phyloP scores from a whole-genome alignment of 2,329 filamentous ascomycete genomes.

The Ophiostoma populinum region DNA sequence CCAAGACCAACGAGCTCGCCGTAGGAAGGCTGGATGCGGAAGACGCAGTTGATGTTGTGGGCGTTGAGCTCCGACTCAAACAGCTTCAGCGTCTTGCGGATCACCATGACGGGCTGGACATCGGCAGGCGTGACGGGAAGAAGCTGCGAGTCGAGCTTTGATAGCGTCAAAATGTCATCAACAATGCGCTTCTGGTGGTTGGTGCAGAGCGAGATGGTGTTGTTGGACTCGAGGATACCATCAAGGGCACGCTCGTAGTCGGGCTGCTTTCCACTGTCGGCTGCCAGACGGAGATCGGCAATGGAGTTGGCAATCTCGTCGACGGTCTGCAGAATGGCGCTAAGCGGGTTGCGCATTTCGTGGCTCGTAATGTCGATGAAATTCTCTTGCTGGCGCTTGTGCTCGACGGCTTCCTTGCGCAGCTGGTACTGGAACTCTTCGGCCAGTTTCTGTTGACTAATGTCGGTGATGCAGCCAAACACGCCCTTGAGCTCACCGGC shows the following conservation, averaged over 20 bases:
- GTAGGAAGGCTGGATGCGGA: slow-evolving; percentile 52
- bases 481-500: slow-evolving; percentile 53
- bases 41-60: slow-evolving; percentile 54
- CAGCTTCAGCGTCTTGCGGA: slow-evolving; percentile 55
- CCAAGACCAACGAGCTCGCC: slow-evolving; percentile 40
- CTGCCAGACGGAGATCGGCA: slow-evolving; percentile 19
- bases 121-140: slow-evolving; percentile 54
- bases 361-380: slow-evolving; percentile 61
- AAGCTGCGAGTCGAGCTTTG: slow-evolving; percentile 60
- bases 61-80: slow-evolving; percentile 59
- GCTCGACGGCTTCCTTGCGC: slow-evolving; percentile 63
- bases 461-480: slow-evolving; percentile 70
- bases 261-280: not conserved
- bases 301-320: slow-evolving; percentile 49
- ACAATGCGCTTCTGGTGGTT: slow-evolving; percentile 66
- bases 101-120: slow-evolving; percentile 46
- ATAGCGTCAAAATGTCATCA: slow-evolving; percentile 54
- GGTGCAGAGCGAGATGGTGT: slow-evolving; percentile 64
- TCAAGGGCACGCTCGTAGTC: slow-evolving; percentile 26
- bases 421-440: slow-evolving; percentile 64
- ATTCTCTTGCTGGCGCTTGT: slow-evolving; percentile 56
- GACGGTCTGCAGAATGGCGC: slow-evolving; percentile 57
- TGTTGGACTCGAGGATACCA: slow-evolving; percentile 53
- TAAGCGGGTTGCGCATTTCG: slow-evolving; percentile 62
- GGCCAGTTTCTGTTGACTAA: slow-evolving; percentile 71